Conservation (phyloP, 257 asterid genomes). For the Nicotiana benthamiana region DNA sequence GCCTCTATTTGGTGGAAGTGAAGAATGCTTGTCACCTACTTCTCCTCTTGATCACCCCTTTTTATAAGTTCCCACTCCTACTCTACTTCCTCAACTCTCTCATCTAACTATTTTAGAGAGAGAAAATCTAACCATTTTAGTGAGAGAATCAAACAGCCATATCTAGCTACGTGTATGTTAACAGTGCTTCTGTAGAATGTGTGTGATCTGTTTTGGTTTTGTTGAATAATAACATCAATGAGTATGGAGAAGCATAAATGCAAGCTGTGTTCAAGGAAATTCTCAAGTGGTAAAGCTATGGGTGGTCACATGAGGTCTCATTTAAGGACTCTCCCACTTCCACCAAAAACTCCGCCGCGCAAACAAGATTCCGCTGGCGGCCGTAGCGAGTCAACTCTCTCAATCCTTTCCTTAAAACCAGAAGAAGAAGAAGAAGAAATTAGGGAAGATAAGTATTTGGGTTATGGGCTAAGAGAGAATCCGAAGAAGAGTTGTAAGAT, state of each 20-base stretch:
- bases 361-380: constrained; percentile 13
- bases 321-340: constrained; percentile 42
- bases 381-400: constrained; percentile 29
- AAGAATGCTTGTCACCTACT: constrained; percentile 52
- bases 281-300: constrained; percentile 52
- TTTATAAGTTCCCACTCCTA: constrained; percentile 24
- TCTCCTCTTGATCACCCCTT: constrained; percentile 26
- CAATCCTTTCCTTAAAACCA: constrained; percentile 13
- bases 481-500: constrained; percentile 27
- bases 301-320: constrained; percentile 80
- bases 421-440: constrained; percentile 7
- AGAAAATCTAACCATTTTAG: background rate
- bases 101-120: constrained; percentile 14
- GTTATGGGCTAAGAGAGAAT: constrained; percentile 24
- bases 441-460: constrained; percentile 9
- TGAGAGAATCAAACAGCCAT: background rate
- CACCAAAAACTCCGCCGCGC: constrained; percentile 36
- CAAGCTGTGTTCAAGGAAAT: constrained; percentile 47
- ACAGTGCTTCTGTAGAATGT: background rate
- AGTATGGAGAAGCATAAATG: constrained; percentile 47
- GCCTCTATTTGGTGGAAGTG: constrained; percentile 20
- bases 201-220: constrained; percentile 2
- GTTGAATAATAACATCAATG: constrained; percentile 7
- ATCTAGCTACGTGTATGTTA: background rate
- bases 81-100: constrained; percentile 15